Conservation (phyloP, 129 eudicot species). For the Logfia minima region DNA sequence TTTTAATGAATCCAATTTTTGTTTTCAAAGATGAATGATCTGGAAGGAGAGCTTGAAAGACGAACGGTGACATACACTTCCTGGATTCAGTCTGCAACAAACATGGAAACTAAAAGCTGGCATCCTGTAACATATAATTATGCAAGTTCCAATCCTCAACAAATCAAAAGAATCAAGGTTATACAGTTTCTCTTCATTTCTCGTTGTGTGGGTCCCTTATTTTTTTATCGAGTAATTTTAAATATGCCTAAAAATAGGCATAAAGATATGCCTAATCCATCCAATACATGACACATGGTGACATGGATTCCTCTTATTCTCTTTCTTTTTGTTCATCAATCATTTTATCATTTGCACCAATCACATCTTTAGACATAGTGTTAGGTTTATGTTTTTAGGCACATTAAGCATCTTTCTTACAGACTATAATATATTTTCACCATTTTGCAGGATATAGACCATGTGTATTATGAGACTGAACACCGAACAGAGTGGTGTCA, state of each 20-base stretch:
- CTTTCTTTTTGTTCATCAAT: no score
- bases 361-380: no score
- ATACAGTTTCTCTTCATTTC: not conserved
- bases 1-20: not conserved
- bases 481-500: conserved; percentile 94
- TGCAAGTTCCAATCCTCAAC: conserved; percentile 62
- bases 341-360: no score
- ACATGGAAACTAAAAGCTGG: conserved; percentile 71
- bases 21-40: conserved; percentile 64
- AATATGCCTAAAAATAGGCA: no score
- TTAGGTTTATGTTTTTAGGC: no score
- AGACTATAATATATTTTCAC: not conserved
- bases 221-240: no score
- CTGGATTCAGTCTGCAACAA: conserved; percentile 71
- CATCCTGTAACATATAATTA: conserved; percentile 86
- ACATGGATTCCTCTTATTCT: no score
- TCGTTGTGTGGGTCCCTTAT: not conserved
- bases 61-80: conserved; percentile 86
- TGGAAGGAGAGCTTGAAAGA: conserved; percentile 80
- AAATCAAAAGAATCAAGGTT: conserved; percentile 75
- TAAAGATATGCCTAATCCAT: no score
- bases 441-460: conserved; percentile 69
- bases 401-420: not conserved
- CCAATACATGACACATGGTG: no score
- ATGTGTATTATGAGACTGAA: conserved; percentile 83